A percentile compares a stretch with the other conserved stretches of the same genome.
phyloP scores from a whole-genome alignment of 495 filamentous ascomycete species.

The Aspergillus taichungensis region DNA sequence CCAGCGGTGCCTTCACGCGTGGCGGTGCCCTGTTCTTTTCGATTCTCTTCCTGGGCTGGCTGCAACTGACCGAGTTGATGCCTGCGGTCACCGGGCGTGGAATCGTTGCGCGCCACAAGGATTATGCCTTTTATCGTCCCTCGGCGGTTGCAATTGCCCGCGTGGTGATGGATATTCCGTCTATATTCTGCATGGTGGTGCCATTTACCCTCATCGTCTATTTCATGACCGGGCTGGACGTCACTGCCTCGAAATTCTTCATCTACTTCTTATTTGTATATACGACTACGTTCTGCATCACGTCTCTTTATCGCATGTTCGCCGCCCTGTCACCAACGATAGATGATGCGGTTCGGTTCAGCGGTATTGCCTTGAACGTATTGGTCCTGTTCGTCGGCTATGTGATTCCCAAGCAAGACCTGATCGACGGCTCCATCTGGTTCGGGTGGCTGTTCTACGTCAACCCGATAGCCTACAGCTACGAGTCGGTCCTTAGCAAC shows the following conservation, averaged over 20 bases:
- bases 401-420: slow-evolving; percentile 57
- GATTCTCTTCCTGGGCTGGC: slow-evolving; percentile 67
- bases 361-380: slow-evolving; percentile 59
- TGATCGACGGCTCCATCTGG: slow-evolving; percentile 61
- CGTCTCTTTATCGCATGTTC: slow-evolving; percentile 68
- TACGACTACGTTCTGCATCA: slow-evolving; percentile 57
- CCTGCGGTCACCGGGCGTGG: slow-evolving; percentile 54
- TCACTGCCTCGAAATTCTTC: slow-evolving; percentile 60
- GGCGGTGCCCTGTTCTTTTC: slow-evolving; percentile 66
- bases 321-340: slow-evolving; percentile 62
- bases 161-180: slow-evolving; percentile 59
- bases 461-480: slow-evolving; percentile 68
- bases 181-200: slow-evolving; percentile 53
- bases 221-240: slow-evolving; percentile 58
- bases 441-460: slow-evolving; percentile 71
- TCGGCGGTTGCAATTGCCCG: slow-evolving; percentile 62
- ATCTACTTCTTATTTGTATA: slow-evolving; percentile 68
- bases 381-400: slow-evolving; percentile 73
- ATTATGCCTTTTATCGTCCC: slow-evolving; percentile 73
- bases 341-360: slow-evolving; percentile 64
- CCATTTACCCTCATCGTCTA: slow-evolving; percentile 60
- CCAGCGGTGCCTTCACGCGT: slow-evolving; percentile 58
- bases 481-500: slow-evolving; percentile 60
- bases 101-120: slow-evolving; percentile 57
- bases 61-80: slow-evolving; percentile 63